Evolutionary conservation across 345 rosid genomes (phyloP).

Genomic region (Melastoma malabathricum): DNA sequence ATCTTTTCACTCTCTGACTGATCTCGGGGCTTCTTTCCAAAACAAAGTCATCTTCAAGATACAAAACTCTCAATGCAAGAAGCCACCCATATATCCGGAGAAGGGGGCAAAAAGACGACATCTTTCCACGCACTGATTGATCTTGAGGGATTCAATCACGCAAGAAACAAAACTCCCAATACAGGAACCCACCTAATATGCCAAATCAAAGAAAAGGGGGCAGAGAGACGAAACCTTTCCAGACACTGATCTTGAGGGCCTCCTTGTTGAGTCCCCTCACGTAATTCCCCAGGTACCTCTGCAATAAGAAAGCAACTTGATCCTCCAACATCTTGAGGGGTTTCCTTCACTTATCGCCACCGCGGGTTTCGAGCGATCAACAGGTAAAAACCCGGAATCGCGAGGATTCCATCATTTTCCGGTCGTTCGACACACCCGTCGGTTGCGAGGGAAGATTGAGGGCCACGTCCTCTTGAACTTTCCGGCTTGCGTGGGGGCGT

Average conservation of each 20-base stretch:
- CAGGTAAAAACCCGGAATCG: not conserved
- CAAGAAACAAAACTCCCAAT: not conserved
- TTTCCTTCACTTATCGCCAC: not conserved
- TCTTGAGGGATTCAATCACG: conserved; percentile 84
- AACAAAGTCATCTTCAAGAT: conserved; percentile 5
- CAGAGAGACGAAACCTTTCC: conserved; percentile 48
- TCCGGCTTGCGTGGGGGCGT: not conserved
- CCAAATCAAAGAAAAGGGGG: not conserved
- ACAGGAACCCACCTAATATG: not conserved
- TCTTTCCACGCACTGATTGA: conserved; percentile 98
- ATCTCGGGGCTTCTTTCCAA: conserved; percentile 85
- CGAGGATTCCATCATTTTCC: too few relatives aligned
- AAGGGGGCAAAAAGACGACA: conserved; percentile 6
- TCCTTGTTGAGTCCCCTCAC: conserved; percentile 81
- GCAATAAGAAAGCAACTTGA: conserved; percentile 84
- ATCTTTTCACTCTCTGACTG: conserved; percentile 96
- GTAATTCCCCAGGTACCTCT: conserved; percentile 81
- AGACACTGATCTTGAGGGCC: conserved; percentile 95
- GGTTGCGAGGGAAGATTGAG: too few relatives aligned
- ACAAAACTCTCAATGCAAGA: not conserved
- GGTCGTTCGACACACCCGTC: too few relatives aligned
- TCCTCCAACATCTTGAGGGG: conserved; percentile 79
- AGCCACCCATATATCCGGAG: not conserved
- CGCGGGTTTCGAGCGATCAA: not conserved
- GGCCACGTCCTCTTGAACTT: too few relatives aligned